Conservation (phyloP, 352 stramenopile genomes). For the Pythium aquatile region DNA sequence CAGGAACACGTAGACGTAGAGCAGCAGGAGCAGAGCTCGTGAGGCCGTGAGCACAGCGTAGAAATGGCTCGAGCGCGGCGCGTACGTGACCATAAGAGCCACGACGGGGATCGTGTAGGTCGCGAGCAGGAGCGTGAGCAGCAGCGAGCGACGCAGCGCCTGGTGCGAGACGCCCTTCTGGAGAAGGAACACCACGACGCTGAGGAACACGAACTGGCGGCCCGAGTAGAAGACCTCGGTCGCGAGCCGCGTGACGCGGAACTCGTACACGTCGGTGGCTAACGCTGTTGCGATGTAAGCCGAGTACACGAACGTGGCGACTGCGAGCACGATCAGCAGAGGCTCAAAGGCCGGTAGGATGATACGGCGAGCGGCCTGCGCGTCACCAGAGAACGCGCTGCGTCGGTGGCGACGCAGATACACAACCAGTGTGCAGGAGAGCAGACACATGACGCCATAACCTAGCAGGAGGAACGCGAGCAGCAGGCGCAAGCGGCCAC, state of each 20-base stretch:
- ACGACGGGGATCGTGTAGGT: conserved; percentile 58
- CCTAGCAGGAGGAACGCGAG: conserved; percentile 16
- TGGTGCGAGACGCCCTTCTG: conserved; percentile 56
- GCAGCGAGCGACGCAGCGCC: conserved; percentile 42
- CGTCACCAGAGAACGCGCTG: conserved; percentile 47
- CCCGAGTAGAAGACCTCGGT: conserved; percentile 26
- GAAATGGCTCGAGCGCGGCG: conserved; percentile 16
- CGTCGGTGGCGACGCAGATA: conserved; percentile 54
- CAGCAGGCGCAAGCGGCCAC: not conserved
- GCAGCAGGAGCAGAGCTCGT: conserved; percentile 30
- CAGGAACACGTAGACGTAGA: conserved; percentile 49
- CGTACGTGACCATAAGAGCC: not conserved
- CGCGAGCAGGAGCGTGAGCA: conserved; percentile 44
- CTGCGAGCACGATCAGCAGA: conserved; percentile 30
- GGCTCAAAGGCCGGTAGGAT: conserved; percentile 73
- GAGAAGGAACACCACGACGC: conserved; percentile 57
- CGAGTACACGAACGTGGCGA: conserved; percentile 14
- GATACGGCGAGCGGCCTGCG: conserved; percentile 49
- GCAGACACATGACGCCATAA: conserved; percentile 22
- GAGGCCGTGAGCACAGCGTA: conserved; percentile 31
- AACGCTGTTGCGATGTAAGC: conserved; percentile 37
- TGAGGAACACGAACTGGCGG: conserved; percentile 53
- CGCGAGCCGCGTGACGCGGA: conserved; percentile 25
- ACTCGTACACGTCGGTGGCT: conserved; percentile 30
- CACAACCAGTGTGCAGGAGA: conserved; percentile 29